Conservation (phyloP, 352 stramenopile genomes). For the Phytophthora podocarpi region DNA sequence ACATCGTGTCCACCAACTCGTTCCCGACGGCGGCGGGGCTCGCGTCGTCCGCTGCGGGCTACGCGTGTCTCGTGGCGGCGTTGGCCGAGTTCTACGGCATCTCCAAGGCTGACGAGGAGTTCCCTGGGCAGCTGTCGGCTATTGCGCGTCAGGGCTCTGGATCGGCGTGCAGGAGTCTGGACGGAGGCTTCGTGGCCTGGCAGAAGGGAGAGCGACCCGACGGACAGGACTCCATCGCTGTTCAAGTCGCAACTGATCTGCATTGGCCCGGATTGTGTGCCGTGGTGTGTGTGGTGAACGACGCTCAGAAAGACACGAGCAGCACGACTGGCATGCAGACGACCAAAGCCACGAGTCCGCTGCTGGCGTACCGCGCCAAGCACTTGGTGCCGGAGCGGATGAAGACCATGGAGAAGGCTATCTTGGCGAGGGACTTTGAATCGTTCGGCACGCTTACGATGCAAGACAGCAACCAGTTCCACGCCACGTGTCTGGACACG, state of each 20-base stretch:
- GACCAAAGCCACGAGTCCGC: slow-evolving; percentile 92
- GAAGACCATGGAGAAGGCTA: slow-evolving; percentile 90
- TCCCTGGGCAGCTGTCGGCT: slow-evolving; percentile 88
- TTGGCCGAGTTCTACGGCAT: slow-evolving; percentile 91
- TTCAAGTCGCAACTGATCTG: slow-evolving; percentile 83
- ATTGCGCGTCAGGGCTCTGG: slow-evolving; percentile 96
- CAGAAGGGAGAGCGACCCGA: slow-evolving; percentile 83
- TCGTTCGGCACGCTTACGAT: slow-evolving; percentile 97
- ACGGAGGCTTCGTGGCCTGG: slow-evolving; percentile 98
- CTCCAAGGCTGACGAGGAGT: slow-evolving; percentile 87
- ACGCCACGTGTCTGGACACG: slow-evolving; percentile 97
- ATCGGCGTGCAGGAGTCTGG: slow-evolving; percentile 95
- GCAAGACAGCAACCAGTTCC: slow-evolving; percentile 98
- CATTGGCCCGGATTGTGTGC: slow-evolving; percentile 95
- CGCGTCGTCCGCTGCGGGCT: slow-evolving; percentile 97
- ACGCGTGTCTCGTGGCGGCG: slow-evolving; percentile 92
- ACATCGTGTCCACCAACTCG: slow-evolving; percentile 97
- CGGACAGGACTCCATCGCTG: slow-evolving; percentile 68
- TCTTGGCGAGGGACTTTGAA: slow-evolving; percentile 92
- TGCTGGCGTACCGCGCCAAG: slow-evolving; percentile 89
- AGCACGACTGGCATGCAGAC: slow-evolving; percentile 96
- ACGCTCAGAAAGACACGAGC: slow-evolving; percentile 97
- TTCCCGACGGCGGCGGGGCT: slow-evolving; percentile 98
- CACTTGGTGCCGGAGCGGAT: slow-evolving; percentile 89
- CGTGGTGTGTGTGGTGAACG: slow-evolving; percentile 96